phyloP scores from a whole-genome alignment of 1,284 basidiomycete genomes.

The Farysia itapuensis region DNA sequence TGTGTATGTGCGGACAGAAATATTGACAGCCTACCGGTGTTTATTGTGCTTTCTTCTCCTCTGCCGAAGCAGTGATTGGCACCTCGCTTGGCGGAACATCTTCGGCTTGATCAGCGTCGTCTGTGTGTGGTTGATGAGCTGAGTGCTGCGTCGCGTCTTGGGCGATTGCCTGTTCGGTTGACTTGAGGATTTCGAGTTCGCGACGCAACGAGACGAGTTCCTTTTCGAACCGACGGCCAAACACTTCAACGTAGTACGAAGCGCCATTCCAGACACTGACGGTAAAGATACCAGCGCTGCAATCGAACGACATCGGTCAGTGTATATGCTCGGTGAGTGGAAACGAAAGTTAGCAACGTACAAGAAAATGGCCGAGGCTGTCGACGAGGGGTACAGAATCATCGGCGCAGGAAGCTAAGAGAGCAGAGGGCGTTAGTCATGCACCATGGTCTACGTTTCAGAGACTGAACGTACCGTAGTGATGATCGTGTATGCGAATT shows the following conservation, averaged over 20 bases:
- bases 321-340: not conserved
- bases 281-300: conserved; percentile 24
- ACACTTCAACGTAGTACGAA: conserved; percentile 65
- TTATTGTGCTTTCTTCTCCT: too few relatives aligned
- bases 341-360: conserved; percentile 63
- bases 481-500: conserved; percentile 75
- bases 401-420: conserved; percentile 73
- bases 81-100: not conserved
- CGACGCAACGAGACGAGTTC: conserved; percentile 25
- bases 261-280: conserved; percentile 43
- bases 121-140: too few relatives aligned
- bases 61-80: too few relatives aligned
- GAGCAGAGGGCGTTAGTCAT: not conserved
- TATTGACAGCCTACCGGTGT: too few relatives aligned
- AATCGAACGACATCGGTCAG: not conserved
- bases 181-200: conserved; percentile 26
- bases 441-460: not conserved
- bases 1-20: too few relatives aligned
- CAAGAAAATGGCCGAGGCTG: conserved; percentile 76
- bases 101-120: not conserved
- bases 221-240: conserved; percentile 43
- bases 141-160: too few relatives aligned
- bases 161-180: conserved; percentile 10
- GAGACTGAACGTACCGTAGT: conserved; percentile 66
- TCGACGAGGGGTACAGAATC: conserved; percentile 74